phyloP scores from a whole-genome alignment of 2,329 filamentous ascomycete species.

The Acarospora socialis region DNA sequence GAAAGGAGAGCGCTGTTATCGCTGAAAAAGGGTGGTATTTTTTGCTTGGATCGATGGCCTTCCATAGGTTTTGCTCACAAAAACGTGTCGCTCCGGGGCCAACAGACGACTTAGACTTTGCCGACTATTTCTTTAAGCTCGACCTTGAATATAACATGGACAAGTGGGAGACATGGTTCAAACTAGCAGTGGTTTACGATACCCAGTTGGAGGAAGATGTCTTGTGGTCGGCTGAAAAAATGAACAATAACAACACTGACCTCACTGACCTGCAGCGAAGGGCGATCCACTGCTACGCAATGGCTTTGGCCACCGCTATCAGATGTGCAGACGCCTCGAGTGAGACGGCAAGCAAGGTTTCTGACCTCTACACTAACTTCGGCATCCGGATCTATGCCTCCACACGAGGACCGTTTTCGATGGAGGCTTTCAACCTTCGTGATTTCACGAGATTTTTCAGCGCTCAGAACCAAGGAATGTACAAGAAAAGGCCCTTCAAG shows the following conservation, averaged over 20 bases:
- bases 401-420: conserved; percentile 51
- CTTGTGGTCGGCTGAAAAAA: conserved; percentile 78
- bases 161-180: conserved; percentile 83
- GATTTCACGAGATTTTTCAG: conserved; percentile 49
- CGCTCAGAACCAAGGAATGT: conserved; percentile 38
- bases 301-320: conserved; percentile 50
- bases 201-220: conserved; percentile 77
- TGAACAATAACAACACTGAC: conserved; percentile 68
- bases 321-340: conserved; percentile 39
- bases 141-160: conserved; percentile 71
- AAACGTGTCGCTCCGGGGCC: conserved; percentile 65
- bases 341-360: conserved; percentile 42
- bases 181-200: conserved; percentile 74
- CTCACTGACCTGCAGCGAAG: conserved; percentile 61
- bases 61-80: conserved; percentile 72
- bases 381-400: conserved; percentile 55
- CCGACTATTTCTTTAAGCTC: conserved; percentile 62
- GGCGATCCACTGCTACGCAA: conserved; percentile 68
- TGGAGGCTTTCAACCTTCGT: conserved; percentile 50
- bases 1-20: conserved; percentile 52
- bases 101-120: conserved; percentile 71
- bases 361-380: conserved; percentile 55
- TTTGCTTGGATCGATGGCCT: conserved; percentile 70
- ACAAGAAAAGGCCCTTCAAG: conserved; percentile 42
- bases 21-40: conserved; percentile 87